Evolutionary conservation across 441 rosid species (phyloP).

Genomic region (Biscutella laevigata): DNA sequence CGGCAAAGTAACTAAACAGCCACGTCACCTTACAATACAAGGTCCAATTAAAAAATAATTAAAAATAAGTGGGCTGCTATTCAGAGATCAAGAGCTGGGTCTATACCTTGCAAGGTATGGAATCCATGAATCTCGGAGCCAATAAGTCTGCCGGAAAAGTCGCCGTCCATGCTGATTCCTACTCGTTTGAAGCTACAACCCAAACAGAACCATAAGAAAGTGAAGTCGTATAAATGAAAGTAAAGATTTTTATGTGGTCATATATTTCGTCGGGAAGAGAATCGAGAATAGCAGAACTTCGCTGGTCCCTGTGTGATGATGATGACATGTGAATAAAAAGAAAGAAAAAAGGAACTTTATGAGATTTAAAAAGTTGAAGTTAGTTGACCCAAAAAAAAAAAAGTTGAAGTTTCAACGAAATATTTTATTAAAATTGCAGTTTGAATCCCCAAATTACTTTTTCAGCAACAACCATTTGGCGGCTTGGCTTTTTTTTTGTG

Average conservation of each 20-base stretch:
- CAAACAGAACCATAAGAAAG: neutral
- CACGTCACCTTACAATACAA: constrained; percentile 11
- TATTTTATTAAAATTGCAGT: too few species aligned
- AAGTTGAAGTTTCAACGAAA: too few species aligned
- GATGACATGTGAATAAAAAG: too few species aligned
- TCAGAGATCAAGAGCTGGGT: constrained; percentile 3
- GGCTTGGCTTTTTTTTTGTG: too few species aligned
- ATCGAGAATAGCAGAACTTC: neutral
- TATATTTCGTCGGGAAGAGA: neutral
- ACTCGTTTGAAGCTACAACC: neutral
- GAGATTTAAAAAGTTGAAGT: too few species aligned
- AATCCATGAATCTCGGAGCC: constrained; percentile 91
- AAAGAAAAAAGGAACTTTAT: too few species aligned
- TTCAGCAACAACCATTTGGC: too few species aligned
- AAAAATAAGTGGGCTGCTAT: neutral
- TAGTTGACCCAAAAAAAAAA: too few species aligned
- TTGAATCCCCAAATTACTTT: too few species aligned
- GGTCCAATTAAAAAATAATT: neutral
- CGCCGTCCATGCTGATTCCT: constrained; percentile 32
- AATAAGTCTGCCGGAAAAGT: constrained; percentile 34
- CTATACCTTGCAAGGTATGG: constrained; percentile 58
- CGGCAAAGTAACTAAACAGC: constrained; percentile 1
- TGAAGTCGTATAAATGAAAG: constrained; percentile 5
- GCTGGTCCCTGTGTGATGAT: constrained; percentile 19
- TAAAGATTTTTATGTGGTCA: neutral